Conservation (phyloP, 768 basidiomycete genomes). For the Clitopilus passeckerianus region DNA sequence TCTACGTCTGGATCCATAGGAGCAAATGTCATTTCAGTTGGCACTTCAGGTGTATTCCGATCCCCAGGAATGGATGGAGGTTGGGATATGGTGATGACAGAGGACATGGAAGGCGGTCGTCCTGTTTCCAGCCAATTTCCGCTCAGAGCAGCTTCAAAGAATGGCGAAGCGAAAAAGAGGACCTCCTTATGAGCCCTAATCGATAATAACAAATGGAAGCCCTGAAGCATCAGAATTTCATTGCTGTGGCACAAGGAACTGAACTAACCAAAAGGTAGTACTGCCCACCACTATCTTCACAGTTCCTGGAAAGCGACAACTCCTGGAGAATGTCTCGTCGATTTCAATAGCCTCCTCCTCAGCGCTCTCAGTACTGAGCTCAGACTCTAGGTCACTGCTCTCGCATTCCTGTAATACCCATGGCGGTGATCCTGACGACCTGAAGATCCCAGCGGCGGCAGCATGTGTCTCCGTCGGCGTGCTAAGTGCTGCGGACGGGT, state of each 20-base stretch:
- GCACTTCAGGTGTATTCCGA: constrained; percentile 31
- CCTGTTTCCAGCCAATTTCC: constrained; percentile 92
- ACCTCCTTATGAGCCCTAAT: constrained; percentile 88
- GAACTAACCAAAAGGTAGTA: constrained; percentile 83
- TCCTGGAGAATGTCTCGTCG: constrained; percentile 71
- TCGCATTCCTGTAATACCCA: constrained; percentile 79
- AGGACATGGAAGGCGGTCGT: constrained; percentile 73
- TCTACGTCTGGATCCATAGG: constrained; percentile 47
- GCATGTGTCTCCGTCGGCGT: constrained; percentile 88
- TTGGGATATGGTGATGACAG: constrained; percentile 81
- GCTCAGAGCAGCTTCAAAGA: constrained; percentile 88
- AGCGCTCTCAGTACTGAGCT: constrained; percentile 60
- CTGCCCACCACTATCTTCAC: constrained; percentile 89
- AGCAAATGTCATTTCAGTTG: constrained; percentile 58
- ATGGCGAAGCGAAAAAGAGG: constrained; percentile 88
- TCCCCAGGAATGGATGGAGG: constrained; percentile 56
- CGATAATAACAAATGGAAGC: constrained; percentile 4
- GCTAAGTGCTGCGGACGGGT: constrained; percentile 75
- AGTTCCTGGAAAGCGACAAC: constrained; percentile 69
- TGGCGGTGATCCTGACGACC: constrained; percentile 74
- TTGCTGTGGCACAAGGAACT: constrained; percentile 1
- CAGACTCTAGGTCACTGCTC: constrained; percentile 62
- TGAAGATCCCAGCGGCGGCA: constrained; percentile 79
- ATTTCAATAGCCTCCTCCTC: constrained; percentile 74
- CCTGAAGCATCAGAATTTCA: constrained; percentile 1